Evolutionary conservation across 352 stramenopile species (phyloP).

Genomic region (Globisporangium nodosum): DNA sequence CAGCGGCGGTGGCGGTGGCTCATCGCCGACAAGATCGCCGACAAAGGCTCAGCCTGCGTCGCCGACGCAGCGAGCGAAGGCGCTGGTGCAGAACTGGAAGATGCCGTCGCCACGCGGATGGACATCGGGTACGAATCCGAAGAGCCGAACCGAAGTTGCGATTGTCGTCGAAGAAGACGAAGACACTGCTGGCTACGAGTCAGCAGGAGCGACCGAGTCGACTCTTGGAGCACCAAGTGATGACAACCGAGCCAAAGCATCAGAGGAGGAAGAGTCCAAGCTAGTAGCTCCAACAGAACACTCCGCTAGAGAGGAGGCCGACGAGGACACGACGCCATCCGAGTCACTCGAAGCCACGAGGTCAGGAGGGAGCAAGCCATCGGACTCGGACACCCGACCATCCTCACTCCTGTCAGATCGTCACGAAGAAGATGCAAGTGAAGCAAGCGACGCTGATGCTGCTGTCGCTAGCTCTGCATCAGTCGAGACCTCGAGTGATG

Average conservation of each 20-base stretch:
- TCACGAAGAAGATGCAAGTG: neutral
- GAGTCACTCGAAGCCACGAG: neutral
- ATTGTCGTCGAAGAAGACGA: slow-evolving; percentile 3
- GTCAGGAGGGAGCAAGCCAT: no score
- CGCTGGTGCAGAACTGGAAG: slow-evolving; percentile 20
- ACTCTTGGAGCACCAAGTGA: neutral
- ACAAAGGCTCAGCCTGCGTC: slow-evolving; percentile 5
- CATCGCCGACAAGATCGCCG: neutral
- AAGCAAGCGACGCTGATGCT: neutral
- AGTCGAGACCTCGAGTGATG: neutral
- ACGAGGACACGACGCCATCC: neutral
- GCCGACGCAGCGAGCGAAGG: slow-evolving; percentile 17
- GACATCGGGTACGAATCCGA: neutral
- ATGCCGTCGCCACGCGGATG: slow-evolving; percentile 9
- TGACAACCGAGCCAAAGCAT: neutral
- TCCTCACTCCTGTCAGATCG: neutral
- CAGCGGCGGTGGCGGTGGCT: no score
- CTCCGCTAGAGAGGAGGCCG: no score
- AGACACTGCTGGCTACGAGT: neutral
- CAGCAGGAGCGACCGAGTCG: no score
- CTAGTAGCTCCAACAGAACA: neutral
- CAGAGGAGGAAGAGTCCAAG: neutral
- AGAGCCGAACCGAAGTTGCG: neutral
- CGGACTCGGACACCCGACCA: neutral
- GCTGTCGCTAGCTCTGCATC: neutral